Evolutionary conservation across 2,329 filamentous ascomycete genomes (phyloP).

Genomic region (Trichoderma endophyticum): DNA sequence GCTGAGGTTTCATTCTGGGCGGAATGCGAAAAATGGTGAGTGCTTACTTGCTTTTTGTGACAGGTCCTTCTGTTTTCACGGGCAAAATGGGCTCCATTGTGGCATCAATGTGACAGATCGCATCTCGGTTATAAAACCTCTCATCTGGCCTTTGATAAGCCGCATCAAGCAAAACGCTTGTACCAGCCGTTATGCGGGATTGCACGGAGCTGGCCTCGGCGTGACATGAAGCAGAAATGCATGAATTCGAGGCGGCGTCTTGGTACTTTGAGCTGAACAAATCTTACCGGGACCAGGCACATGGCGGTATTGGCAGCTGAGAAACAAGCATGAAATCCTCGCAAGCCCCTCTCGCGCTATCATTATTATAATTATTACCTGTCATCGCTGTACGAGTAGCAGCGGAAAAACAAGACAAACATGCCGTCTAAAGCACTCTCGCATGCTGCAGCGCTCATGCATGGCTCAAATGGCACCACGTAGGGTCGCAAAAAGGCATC

Average conservation of each 20-base stretch:
- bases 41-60: conserved; percentile 1
- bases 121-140: not conserved
- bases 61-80: not conserved
- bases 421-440: not conserved
- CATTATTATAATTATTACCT: not conserved
- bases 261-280: not conserved
- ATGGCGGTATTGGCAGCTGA: not conserved
- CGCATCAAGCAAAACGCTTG: not conserved
- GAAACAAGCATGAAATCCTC: not conserved
- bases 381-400: not conserved
- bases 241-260: not conserved
- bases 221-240: not conserved
- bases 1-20: not conserved
- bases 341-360: not conserved
- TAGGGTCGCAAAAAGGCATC: conserved; percentile 16
- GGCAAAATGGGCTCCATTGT: conserved; percentile 7
- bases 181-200: not conserved
- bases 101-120: conserved; percentile 14
- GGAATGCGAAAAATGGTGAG: not conserved
- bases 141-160: not conserved
- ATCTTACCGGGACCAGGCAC: not conserved
- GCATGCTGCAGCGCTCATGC: conserved; percentile 8
- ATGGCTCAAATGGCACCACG: conserved; percentile 13
- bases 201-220: not conserved
- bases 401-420: not conserved